A percentile compares a stretch with the other conserved stretches of the same genome.
phyloP scores from a whole-genome alignment of 345 rosid species.

The Streptanthus diversifolius region DNA sequence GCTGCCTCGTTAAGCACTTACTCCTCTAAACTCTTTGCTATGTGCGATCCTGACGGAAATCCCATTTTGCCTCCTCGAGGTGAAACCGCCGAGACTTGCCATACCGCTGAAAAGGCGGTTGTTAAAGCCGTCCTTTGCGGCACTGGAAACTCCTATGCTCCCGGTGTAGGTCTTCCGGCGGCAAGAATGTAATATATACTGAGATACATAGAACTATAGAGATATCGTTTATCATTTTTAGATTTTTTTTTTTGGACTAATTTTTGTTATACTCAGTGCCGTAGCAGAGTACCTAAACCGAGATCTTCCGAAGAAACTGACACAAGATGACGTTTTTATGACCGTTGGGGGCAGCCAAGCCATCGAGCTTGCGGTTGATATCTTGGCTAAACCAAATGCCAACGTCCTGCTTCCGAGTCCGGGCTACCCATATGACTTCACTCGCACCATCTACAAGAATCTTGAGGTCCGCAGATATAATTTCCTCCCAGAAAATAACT shows the following conservation, averaged over 20 bases:
- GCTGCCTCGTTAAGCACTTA: constrained; percentile 27
- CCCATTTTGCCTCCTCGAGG: constrained; percentile 40
- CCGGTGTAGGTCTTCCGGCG: constrained; percentile 39
- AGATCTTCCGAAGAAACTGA: constrained; percentile 39
- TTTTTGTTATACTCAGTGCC: constrained; percentile 33
- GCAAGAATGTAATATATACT: constrained; percentile 42
- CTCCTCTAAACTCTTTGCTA: constrained; percentile 22
- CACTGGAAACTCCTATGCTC: constrained; percentile 43
- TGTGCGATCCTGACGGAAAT: constrained; percentile 33
- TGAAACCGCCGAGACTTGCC: constrained; percentile 46
- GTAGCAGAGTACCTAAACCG: constrained; percentile 42
- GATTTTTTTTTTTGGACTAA: not conserved
- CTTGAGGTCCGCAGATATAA: constrained; percentile 45
- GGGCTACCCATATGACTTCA: constrained; percentile 38
- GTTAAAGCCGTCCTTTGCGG: constrained; percentile 41
- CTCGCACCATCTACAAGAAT: not conserved
- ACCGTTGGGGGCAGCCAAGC: constrained; percentile 53
- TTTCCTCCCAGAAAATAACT: constrained; percentile 41
- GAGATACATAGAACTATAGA: not conserved
- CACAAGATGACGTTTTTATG: constrained; percentile 47
- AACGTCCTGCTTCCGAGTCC: constrained; percentile 37
- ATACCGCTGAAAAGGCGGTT: constrained; percentile 52
- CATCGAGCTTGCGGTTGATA: constrained; percentile 41
- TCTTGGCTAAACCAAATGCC: constrained; percentile 43
- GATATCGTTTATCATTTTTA: not conserved